Conservation (phyloP, 805 yeast genomes). For the Zygosaccharomyces kombuchaensis region DNA sequence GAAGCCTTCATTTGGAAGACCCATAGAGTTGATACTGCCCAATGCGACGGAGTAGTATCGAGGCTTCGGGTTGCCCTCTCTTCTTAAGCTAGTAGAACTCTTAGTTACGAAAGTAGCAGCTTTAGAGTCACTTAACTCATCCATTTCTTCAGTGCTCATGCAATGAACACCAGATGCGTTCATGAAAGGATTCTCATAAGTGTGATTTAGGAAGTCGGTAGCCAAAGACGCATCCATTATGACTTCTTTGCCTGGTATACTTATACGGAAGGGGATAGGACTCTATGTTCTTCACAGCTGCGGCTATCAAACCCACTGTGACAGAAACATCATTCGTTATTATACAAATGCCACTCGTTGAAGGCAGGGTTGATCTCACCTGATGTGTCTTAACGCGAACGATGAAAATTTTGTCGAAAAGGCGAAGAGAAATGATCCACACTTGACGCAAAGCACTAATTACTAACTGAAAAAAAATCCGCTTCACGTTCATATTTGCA, state of each 20-base stretch:
- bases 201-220: conserved; percentile 19
- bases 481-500: no score
- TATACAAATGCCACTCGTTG: neutral
- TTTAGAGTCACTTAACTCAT: conserved; percentile 23
- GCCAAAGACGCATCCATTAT: conserved; percentile 18
- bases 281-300: neutral
- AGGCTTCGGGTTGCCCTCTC: conserved; percentile 33
- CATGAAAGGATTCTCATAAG: conserved; percentile 31
- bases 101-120: conserved; percentile 33
- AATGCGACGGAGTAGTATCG: conserved; percentile 31
- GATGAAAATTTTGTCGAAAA: neutral
- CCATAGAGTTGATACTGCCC: conserved; percentile 35
- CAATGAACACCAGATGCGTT: conserved; percentile 35
- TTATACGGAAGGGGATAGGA: neutral
- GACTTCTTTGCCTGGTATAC: neutral
- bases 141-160: conserved; percentile 27
- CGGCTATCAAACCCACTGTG: neutral
- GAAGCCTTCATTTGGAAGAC: conserved; percentile 31
- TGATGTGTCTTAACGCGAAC: neutral
- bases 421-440: neutral
- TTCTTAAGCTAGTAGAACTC: conserved; percentile 25
- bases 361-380: conserved; percentile 1
- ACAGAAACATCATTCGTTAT: neutral
- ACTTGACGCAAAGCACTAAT: no score
- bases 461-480: neutral